These are phyloP conservation scores for Fragaria nilgerrensis DNA, from an alignment of 306 rosid species.

Conservation along the genomic window DNA sequence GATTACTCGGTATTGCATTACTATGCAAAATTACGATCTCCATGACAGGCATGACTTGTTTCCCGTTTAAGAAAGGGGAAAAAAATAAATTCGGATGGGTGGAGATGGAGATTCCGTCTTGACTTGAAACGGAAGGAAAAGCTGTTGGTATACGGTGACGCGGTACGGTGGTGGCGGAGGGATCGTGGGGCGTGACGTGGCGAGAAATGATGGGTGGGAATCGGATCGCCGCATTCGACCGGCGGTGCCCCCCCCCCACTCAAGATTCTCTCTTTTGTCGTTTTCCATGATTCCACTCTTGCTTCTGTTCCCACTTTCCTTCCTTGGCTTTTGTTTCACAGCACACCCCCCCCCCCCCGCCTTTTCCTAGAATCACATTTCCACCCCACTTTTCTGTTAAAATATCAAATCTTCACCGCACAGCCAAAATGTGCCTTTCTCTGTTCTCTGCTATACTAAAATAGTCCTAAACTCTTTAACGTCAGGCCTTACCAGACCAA, in stretches of 20 bases:
- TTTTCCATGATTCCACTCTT: not conserved
- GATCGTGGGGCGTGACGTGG: constrained; percentile 28
- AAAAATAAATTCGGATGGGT: not conserved
- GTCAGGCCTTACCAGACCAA: too few relatives aligned
- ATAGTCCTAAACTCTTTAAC: too few relatives aligned
- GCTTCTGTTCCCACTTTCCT: not conserved
- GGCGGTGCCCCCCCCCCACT: constrained; percentile 29
- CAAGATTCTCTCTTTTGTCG: constrained; percentile 28
- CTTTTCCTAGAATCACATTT: not conserved
- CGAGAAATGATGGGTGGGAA: constrained; percentile 21
- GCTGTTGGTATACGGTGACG: not conserved
- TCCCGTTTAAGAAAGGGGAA: not conserved
- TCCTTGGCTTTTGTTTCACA: not conserved
- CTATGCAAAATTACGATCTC: too few relatives aligned
- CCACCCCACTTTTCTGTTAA: not conserved
- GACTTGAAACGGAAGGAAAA: not conserved
- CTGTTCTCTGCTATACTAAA: not conserved
- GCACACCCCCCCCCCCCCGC: not conserved
- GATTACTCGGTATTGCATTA: too few relatives aligned
- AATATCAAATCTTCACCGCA: not conserved
- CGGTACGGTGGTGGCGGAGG: not conserved
- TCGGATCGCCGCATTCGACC: constrained; percentile 61
- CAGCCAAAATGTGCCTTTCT: not conserved
- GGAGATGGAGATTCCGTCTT: constrained; percentile 1
- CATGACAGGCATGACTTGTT: too few relatives aligned